Evolutionary conservation across 805 yeast genomes (phyloP), one percentile per base, ranked within the genome.

Genomic region (Schwanniomyces polymorphus): DNA sequence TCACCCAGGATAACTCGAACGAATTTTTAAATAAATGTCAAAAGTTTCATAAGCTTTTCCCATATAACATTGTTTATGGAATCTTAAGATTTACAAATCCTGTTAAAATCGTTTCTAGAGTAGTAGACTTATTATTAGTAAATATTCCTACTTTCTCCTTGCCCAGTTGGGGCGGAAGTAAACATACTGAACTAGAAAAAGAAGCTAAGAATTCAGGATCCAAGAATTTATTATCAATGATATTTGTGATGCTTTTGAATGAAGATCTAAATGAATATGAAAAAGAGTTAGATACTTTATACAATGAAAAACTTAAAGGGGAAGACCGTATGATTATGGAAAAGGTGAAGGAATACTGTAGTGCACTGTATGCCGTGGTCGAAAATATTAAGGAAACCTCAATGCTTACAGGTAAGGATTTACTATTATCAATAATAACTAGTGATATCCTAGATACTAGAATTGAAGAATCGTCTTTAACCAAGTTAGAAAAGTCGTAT

Each of bases 31-130:
- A 79, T 10, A 90, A 89, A 59, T 70, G 87, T 27, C 81, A 82
- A 52, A 80, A 85, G 47, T 68, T 94, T 34, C 97, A 92, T 67
- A 68, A 76, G 27, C 59, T 89, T 49, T 81, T 92, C 69, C 99
- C 98, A 0, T 94, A 92, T 63, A 69, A 78, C 1, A 61, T 92
- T 29, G 80, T 91, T 64, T 84, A 84, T 38, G 88, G 88, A 17
- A 86, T 92, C 18, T 65, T 94, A 59, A 79, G 83, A 58, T 82
- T 86, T 49, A 89, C 98, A 0, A 92, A 92, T 59, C 98, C 99
- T 2, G 81, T 91, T 67, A 80, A 85, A 37, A 83, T 92, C 25
- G 82, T 89, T 70, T 87, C 91, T 50, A 81, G 85, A 18, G 69
- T 92, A 62, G 79, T 91, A 29, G 97, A 90, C 57, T 63, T 92